Conservation (phyloP, 768 basidiomycete species). For the Russula lepida region DNA sequence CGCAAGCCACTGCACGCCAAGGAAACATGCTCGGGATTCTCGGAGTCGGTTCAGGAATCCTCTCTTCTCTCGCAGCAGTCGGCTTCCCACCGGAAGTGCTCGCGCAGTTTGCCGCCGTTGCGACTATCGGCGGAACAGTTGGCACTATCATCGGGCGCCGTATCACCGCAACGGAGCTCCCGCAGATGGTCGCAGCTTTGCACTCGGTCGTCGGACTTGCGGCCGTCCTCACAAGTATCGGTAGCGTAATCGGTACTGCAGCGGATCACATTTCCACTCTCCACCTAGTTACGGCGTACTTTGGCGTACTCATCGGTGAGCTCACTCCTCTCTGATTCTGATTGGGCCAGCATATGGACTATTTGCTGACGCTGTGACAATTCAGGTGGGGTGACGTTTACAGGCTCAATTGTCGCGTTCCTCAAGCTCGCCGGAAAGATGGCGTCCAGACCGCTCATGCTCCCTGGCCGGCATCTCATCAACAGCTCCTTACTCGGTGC, state of each 20-base stretch:
- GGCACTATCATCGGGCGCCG: slow-evolving; percentile 72
- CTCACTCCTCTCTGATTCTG: background rate
- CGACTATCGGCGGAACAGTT: slow-evolving; percentile 60
- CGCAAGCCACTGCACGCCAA: slow-evolving; percentile 74
- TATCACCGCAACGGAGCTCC: slow-evolving; percentile 81
- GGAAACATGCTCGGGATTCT: slow-evolving; percentile 87
- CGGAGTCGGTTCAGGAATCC: slow-evolving; percentile 73
- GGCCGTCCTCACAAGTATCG: slow-evolving; percentile 80
- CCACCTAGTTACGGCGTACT: slow-evolving; percentile 77
- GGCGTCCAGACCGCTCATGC: slow-evolving; percentile 59
- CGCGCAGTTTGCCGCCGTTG: slow-evolving; percentile 69
- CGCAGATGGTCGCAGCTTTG: slow-evolving; percentile 73
- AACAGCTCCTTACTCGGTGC: slow-evolving; percentile 64
- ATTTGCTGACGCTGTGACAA: slow-evolving; percentile 10
- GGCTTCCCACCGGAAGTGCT: slow-evolving; percentile 72
- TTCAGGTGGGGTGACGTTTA: slow-evolving; percentile 75
- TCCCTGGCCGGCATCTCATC: slow-evolving; percentile 73
- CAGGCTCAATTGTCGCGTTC: slow-evolving; percentile 85
- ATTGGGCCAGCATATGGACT: background rate
- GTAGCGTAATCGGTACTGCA: slow-evolving; percentile 60
- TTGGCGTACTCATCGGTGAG: slow-evolving; percentile 76
- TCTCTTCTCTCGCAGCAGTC: slow-evolving; percentile 74
- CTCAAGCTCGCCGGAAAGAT: slow-evolving; percentile 79
- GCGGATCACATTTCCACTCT: slow-evolving; percentile 58
- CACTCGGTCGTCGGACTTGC: slow-evolving; percentile 89